These are phyloP conservation scores for Clohesyomyces aquaticus DNA, from an alignment of 495 filamentous ascomycete genomes.

Conservation along the genomic window DNA sequence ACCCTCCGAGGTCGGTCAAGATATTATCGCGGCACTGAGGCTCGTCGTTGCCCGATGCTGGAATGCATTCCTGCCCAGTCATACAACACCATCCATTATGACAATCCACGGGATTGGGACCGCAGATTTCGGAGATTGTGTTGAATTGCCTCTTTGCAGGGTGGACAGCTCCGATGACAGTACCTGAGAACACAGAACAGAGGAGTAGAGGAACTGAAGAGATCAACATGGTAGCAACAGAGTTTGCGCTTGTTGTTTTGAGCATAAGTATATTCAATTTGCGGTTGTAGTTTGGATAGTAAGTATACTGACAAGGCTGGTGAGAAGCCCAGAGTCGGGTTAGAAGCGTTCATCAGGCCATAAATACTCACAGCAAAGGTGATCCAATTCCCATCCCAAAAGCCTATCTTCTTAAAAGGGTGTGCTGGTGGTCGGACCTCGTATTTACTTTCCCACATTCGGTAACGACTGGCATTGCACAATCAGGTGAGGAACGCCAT, in stretches of 20 bases:
- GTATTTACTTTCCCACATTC: not conserved
- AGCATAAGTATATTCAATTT: not conserved
- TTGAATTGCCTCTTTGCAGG: conserved; percentile 21
- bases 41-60: not conserved
- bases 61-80: conserved; percentile 15
- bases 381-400: not conserved
- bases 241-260: too few species aligned
- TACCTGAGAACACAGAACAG: not conserved
- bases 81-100: conserved; percentile 23
- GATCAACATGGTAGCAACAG: too few species aligned
- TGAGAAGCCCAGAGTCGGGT: not conserved
- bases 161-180: not conserved
- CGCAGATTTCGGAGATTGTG: conserved; percentile 24
- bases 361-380: not conserved
- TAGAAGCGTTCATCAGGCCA: not conserved
- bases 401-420: not conserved
- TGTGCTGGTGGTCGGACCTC: not conserved
- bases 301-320: not conserved
- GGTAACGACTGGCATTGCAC: not conserved
- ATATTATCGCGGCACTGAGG: conserved; percentile 16
- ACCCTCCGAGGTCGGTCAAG: conserved; percentile 10
- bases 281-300: not conserved
- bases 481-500: conserved; percentile 14
- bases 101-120: conserved; percentile 15
- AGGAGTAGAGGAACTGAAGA: not conserved